phyloP scores from a whole-genome alignment of 176 grass and related monocot species.

The Oryza meyeriana region DNA sequence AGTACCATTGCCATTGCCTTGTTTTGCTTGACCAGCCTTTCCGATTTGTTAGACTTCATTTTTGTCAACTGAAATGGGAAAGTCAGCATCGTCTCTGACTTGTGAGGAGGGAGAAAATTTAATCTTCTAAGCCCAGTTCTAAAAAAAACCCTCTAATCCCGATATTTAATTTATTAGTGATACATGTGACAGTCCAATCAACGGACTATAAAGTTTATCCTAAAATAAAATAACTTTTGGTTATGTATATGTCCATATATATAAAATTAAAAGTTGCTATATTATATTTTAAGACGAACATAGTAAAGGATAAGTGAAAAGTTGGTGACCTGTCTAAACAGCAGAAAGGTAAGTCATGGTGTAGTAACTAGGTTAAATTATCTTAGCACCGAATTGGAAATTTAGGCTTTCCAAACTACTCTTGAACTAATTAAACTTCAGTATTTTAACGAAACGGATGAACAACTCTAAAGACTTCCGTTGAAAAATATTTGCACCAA shows the following conservation, averaged over 20 bases:
- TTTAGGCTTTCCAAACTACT: background rate
- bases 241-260: too few species aligned
- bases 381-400: background rate
- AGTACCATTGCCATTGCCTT: background rate
- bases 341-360: background rate
- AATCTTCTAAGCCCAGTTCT: background rate
- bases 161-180: background rate
- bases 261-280: too few species aligned
- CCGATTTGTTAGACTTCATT: constrained; percentile 1
- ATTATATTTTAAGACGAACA: too few species aligned
- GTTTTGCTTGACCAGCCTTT: background rate
- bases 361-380: background rate
- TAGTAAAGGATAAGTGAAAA: background rate
- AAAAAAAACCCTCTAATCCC: too few species aligned
- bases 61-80: background rate
- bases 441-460: background rate
- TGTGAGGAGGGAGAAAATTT: background rate
- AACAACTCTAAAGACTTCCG: background rate
- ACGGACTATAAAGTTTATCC: too few species aligned
- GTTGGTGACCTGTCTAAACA: background rate
- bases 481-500: background rate
- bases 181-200: too few species aligned
- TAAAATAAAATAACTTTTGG: too few species aligned
- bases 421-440: background rate
- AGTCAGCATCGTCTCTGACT: background rate